phyloP scores from a whole-genome alignment of 2,329 filamentous ascomycete species.

The Lojkania enalia region DNA sequence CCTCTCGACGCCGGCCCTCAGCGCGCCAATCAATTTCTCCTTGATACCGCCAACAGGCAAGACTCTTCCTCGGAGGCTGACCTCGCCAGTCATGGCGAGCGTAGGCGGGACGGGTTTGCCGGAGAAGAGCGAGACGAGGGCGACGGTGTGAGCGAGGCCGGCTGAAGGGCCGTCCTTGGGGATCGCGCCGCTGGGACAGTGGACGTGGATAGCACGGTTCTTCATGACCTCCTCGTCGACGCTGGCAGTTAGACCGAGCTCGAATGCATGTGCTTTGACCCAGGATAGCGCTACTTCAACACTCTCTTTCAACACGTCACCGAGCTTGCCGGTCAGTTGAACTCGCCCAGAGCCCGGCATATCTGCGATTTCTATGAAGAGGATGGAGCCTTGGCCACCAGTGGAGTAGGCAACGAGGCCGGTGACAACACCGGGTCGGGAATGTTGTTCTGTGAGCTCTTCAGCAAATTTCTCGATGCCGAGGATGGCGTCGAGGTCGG shows the following conservation, averaged over 20 bases:
- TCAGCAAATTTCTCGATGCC: conserved; percentile 94
- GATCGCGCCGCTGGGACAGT: conserved; percentile 92
- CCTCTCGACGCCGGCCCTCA: conserved; percentile 91
- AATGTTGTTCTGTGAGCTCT: conserved; percentile 85
- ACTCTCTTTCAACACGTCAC: conserved; percentile 94
- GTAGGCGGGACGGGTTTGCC: conserved; percentile 85
- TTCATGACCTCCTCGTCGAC: conserved; percentile 94
- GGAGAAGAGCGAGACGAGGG: conserved; percentile 86
- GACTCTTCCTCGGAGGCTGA: conserved; percentile 82
- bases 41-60: conserved; percentile 97
- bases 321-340: conserved; percentile 93
- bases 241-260: conserved; percentile 79
- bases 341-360: conserved; percentile 93
- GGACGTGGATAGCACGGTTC: conserved; percentile 88
- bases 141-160: conserved; percentile 91
- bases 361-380: conserved; percentile 97
- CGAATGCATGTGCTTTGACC: conserved; percentile 95
- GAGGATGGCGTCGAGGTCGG: conserved; percentile 86
- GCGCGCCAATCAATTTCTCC: conserved; percentile 94
- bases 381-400: conserved; percentile 90
- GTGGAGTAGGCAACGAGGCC: conserved; percentile 93
- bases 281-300: conserved; percentile 95
- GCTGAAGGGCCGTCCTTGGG: conserved; percentile 87
- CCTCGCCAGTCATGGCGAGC: conserved; percentile 88
- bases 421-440: conserved; percentile 87